phyloP scores from a whole-genome alignment of 768 basidiomycete genomes.

The Mycena latifolia region DNA sequence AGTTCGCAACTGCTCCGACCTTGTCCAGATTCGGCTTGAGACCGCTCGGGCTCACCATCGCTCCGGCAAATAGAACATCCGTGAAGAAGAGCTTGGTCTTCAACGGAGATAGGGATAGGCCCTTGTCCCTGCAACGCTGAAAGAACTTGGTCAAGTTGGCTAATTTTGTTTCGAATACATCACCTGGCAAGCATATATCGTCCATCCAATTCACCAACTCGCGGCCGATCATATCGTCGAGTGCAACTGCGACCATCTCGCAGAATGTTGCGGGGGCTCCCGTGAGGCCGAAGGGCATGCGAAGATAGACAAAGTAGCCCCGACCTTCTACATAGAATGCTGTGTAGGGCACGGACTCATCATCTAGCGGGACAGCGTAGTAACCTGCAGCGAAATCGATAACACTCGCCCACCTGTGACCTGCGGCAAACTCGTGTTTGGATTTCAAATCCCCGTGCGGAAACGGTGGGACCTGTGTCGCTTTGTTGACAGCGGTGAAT shows the following conservation, averaged over 20 bases:
- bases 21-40: slow-evolving; percentile 3
- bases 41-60: slow-evolving; percentile 6
- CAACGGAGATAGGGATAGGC: no score
- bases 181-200: no score
- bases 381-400: slow-evolving; percentile 53
- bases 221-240: no score
- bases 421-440: no score
- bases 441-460: no score
- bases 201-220: no score
- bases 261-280: slow-evolving; percentile 52
- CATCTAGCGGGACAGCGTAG: slow-evolving; percentile 39
- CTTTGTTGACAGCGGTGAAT: no score
- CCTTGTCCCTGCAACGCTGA: no score
- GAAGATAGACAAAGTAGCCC: slow-evolving; percentile 49
- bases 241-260: slow-evolving; percentile 39
- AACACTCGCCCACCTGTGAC: no score
- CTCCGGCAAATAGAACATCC: slow-evolving; percentile 51
- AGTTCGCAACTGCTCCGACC: background rate
- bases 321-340: slow-evolving; percentile 52
- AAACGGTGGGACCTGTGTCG: no score
- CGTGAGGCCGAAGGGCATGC: slow-evolving; percentile 55
- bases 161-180: no score
- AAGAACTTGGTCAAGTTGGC: no score
- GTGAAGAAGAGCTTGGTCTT: slow-evolving; percentile 53
- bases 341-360: slow-evolving; percentile 42